A percentile compares a stretch with the other conserved stretches of the same genome.
Conservation (phyloP, 2,329 filamentous ascomycete genomes). For the Magnaporthiopsis poae region DNA sequence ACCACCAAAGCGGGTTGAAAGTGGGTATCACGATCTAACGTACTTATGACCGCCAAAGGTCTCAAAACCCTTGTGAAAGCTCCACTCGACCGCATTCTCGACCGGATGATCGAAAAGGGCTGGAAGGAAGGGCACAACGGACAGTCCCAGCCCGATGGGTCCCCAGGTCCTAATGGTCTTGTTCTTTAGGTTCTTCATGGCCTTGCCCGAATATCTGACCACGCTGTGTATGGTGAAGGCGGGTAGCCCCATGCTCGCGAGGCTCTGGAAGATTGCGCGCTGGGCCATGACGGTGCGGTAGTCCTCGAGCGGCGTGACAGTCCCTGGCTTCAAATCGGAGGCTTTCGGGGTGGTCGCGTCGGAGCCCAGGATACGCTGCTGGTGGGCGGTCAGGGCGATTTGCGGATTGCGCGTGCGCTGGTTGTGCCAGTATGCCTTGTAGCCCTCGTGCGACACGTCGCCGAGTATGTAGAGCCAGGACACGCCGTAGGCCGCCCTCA, state of each 20-base stretch:
- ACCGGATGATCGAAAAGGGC: conserved; percentile 84
- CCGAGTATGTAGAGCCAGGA: conserved; percentile 89
- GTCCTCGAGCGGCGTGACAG: conserved; percentile 68
- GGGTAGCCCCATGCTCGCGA: conserved; percentile 89
- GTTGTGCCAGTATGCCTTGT: conserved; percentile 87
- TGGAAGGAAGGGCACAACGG: conserved; percentile 73
- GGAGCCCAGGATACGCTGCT: conserved; percentile 40
- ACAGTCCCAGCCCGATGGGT: conserved; percentile 74
- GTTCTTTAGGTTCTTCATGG: conserved; percentile 77
- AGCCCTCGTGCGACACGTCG: conserved; percentile 86
- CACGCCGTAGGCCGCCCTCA: conserved; percentile 75
- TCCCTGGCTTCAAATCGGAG: conserved; percentile 24
- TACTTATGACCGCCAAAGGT: conserved; percentile 51
- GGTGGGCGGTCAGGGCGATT: conserved; percentile 40
- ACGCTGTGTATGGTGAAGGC: conserved; percentile 91
- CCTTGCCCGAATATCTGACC: conserved; percentile 76
- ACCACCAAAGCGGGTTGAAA: neutral
- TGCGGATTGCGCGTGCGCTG: conserved; percentile 63
- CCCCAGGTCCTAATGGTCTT: conserved; percentile 68
- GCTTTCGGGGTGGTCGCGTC: conserved; percentile 10
- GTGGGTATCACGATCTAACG: neutral
- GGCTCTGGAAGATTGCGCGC: conserved; percentile 75
- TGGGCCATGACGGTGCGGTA: conserved; percentile 86
- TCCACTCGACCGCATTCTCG: conserved; percentile 81
- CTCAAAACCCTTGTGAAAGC: conserved; percentile 74